These are phyloP conservation scores for Paraphaeosphaeria minitans DNA, from an alignment of 2,329 filamentous ascomycete genomes.

Conservation along the genomic window DNA sequence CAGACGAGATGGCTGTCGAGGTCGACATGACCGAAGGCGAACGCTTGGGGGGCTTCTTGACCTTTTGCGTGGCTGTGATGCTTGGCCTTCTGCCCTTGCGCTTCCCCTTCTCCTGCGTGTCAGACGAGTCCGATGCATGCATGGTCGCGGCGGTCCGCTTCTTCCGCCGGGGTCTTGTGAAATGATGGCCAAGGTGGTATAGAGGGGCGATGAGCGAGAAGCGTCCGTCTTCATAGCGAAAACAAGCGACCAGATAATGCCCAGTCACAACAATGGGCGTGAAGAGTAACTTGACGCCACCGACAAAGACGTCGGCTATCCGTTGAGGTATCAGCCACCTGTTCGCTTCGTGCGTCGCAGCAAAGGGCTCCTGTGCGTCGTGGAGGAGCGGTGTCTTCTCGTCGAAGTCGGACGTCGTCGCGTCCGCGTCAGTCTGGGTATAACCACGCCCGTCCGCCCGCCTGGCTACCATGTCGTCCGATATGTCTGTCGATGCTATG, in stretches of 20 bases:
- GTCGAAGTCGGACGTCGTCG: slow-evolving; percentile 49
- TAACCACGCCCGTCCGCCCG: slow-evolving; percentile 24
- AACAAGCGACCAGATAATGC: slow-evolving; percentile 79
- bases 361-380: slow-evolving; percentile 30
- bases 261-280: slow-evolving; percentile 79
- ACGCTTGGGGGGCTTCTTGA: slow-evolving; percentile 41
- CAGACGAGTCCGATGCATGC: slow-evolving; percentile 29
- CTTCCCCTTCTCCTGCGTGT: slow-evolving; percentile 37
- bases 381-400: slow-evolving; percentile 74
- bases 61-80: slow-evolving; percentile 30
- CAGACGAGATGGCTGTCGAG: slow-evolving; percentile 69
- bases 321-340: slow-evolving; percentile 66
- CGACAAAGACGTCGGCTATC: slow-evolving; percentile 73
- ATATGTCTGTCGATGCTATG: slow-evolving; percentile 34
- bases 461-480: slow-evolving; percentile 37
- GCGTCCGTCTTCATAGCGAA: slow-evolving; percentile 78
- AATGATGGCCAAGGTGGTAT: slow-evolving; percentile 63
- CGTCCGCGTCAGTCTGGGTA: slow-evolving; percentile 36
- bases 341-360: slow-evolving; percentile 44
- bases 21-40: slow-evolving; percentile 55
- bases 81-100: slow-evolving; percentile 32
- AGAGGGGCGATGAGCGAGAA: slow-evolving; percentile 81
- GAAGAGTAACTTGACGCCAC: slow-evolving; percentile 77
- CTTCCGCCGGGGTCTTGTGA: slow-evolving; percentile 45
- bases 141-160: slow-evolving; percentile 31